Base-by-base conservation (phyloP, 176 grass and related monocot species). In the Carex parvula region DNA sequence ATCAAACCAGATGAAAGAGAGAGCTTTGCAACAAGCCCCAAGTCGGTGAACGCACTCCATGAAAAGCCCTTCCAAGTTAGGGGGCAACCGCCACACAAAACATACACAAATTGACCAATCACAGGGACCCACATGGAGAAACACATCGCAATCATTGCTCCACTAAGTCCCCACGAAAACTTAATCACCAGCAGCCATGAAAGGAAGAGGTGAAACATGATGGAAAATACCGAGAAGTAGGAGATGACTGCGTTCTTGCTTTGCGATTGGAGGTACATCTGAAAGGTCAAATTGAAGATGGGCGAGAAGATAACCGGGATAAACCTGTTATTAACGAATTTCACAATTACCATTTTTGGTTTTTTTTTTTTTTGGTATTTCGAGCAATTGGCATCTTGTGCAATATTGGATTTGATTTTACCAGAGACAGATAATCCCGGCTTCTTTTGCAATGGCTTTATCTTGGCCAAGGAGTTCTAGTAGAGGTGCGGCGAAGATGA, bases 231-330 rank as follows among this genome's bases (percentile, higher is more conserved):
- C n/a, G 87, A 64, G 9, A 88, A 37, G 10, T 39, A 64, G 12
- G 57, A 64, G 6, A 84, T 80, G 60, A 88, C 63, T 35, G 57
- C 12, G 81, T 84, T 84, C 72, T 84, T 88, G 73, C 72, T 66
- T 29, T 88, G 87, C 16, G 81, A 79, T 79, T 88, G 81, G 14
- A 88, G 35, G 70, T 69, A 88, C 61, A 78, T 69, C 50, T 88
- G 87, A 18, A 88, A 22, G 22, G 87, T 77, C 50, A 88, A 62
- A 46, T 70, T 64, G 29, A 88, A 84, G 16, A 77, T 58, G n/a
- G 48, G 58, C 17, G 81, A 79, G 16, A 80, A 84, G 32, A 79
- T 21, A 42, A 70, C 20, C 2, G 87, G 87, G 11, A 88, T 84
- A 60, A 84, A 73, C 70, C 70, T 73, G 37, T 44, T 41, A 73